Evolutionary conservation across 495 filamentous ascomycete genomes (phyloP), one percentile per base, ranked within the genome.

Genomic region (Penicillium tannophilum): DNA sequence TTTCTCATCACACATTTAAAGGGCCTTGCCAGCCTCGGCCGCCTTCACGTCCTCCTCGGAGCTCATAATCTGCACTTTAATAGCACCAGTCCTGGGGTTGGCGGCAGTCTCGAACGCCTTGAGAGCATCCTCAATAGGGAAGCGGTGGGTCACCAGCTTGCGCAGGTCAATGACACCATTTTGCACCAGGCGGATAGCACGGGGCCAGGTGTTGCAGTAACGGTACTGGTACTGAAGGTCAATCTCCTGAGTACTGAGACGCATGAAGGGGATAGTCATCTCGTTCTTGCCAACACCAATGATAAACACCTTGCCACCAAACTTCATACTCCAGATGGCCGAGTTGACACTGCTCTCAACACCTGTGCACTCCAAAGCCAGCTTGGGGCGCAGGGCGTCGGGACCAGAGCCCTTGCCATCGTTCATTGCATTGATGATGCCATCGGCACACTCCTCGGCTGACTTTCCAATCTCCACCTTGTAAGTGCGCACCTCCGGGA

Each of bases 211-310:
- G 79, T 97, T 98, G 77, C 80, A 82, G 78, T 97, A 97, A 54
- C 93, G 85, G 77, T 98, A 97, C 80, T 97, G 93, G 76, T 96
- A 95, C 77, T 93, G 89, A 55, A 98, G 75, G 72, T 97, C 93
- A 65, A 98, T 87, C 77, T 98, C 93, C 66, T 90, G 83, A 14
- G 91, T 93, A 66, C 88, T 92, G 31, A 90, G 79, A 61, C 91
- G 81, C 91, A 96, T 96, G 75, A 96, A 97, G 39, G 92, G 92
- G 61, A 96, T 88, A 68, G 85, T 89, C 81, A 96, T 92, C 83
- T 96, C 91, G 67, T 91, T 91, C 86, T 89, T 94, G 61, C 92
- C 92, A 3, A 96, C 92, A 26, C 92, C 92, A 62, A 94, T 92
- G 46, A 96, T 86, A 66, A 96, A 96, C 35, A 97, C 92, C 78